Conservation (phyloP, 306 rosid genomes). For the Bauhinia variegata region DNA sequence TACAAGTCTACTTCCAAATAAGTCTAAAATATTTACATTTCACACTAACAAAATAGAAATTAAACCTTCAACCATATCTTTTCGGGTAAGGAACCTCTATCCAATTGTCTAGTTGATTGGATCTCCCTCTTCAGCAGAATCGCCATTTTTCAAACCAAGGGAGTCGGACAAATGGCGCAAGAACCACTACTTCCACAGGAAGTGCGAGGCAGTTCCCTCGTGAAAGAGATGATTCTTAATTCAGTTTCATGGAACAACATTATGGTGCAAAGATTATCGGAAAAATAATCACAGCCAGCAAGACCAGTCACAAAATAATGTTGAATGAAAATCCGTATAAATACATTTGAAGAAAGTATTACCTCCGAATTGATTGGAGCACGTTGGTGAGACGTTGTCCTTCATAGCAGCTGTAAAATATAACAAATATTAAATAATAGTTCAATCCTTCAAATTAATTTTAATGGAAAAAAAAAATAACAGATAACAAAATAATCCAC, state of each 20-base stretch:
- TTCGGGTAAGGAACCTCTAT: constrained; percentile 65
- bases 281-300: constrained; percentile 7
- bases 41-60: constrained; percentile 6
- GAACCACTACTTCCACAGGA: constrained; percentile 1
- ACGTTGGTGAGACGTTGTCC: constrained; percentile 47
- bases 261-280: constrained; percentile 3
- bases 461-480: constrained; percentile 5
- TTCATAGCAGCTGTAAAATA: constrained; percentile 44
- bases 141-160: constrained; percentile 16
- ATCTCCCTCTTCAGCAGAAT: constrained; percentile 52
- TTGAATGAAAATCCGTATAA: neutral
- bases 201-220: constrained; percentile 1
- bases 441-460: constrained; percentile 9
- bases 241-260: constrained; percentile 11
- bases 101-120: constrained; percentile 49
- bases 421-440: neutral
- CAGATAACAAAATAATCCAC: neutral
- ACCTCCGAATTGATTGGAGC: constrained; percentile 67
- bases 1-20: neutral
- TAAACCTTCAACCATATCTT: constrained; percentile 79
- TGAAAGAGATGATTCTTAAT: constrained; percentile 21
- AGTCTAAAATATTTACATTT: neutral
- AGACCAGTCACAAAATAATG: neutral
- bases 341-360: constrained; percentile 2
- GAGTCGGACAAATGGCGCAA: constrained; percentile 17